These are phyloP conservation scores for Thraustochytrium striatum DNA, from an alignment of 352 stramenopile species.

Conservation along the genomic window DNA sequence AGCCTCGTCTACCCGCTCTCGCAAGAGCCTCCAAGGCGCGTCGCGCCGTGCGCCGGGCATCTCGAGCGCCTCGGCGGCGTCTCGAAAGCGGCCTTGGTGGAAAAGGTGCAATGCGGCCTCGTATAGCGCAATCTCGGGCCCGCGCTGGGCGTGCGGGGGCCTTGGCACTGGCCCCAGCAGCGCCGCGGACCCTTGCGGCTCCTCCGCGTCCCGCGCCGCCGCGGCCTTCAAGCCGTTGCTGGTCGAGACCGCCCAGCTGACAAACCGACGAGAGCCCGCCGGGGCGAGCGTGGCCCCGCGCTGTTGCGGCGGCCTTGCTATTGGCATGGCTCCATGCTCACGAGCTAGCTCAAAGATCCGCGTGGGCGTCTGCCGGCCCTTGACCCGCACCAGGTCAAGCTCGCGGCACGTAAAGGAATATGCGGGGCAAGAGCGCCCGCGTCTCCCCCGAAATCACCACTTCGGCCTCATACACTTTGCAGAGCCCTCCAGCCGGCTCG, in stretches of 20 bases:
- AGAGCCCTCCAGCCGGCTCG: conserved; percentile 48
- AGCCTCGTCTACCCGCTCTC: not conserved
- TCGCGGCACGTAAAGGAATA: not conserved
- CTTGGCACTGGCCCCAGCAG: too few relatives aligned
- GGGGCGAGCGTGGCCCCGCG: too few relatives aligned
- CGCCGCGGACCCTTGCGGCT: too few relatives aligned
- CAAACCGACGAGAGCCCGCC: too few relatives aligned
- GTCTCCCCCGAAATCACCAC: conserved; percentile 47
- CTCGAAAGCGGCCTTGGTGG: not conserved
- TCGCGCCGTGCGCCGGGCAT: not conserved
- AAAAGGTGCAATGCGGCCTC: not conserved
- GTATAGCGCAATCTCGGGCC: not conserved
- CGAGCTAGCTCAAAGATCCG: conserved; percentile 4
- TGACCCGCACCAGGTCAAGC: conserved; percentile 19
- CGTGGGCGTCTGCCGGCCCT: not conserved
- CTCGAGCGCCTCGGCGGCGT: not conserved
- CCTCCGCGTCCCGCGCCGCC: too few relatives aligned
- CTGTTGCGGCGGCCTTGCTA: too few relatives aligned
- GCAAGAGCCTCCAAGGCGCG: not conserved
- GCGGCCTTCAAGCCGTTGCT: too few relatives aligned
- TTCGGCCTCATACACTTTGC: conserved; percentile 49
- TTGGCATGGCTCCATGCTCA: too few relatives aligned
- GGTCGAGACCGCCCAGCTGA: too few relatives aligned
- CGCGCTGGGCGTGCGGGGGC: too few relatives aligned
- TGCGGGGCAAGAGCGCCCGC: not conserved